These are phyloP conservation scores for Rhodotorula diobovata DNA, from an alignment of 768 basidiomycete species.

Conservation along the genomic window DNA sequence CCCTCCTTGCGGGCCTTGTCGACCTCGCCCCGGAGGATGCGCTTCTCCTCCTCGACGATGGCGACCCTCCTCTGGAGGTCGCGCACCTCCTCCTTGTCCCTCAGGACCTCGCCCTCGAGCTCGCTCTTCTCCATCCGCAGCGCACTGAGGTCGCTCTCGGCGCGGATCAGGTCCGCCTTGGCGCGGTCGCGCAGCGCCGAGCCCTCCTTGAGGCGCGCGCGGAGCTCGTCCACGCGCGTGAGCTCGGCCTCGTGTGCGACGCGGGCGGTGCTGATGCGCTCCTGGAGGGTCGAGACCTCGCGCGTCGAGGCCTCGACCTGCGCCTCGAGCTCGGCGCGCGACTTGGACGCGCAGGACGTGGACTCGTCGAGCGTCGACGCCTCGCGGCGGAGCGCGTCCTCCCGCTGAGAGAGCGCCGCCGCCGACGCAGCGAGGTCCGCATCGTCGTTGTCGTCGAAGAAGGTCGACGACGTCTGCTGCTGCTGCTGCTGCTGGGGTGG, in stretches of 20 bases:
- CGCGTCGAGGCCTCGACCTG: constrained; percentile 63
- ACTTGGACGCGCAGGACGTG: constrained; percentile 65
- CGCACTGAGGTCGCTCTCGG: constrained; percentile 88
- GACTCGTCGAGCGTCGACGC: constrained; percentile 52
- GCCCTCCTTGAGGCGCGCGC: constrained; percentile 64
- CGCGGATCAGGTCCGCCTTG: constrained; percentile 72
- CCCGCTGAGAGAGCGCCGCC: constrained; percentile 47
- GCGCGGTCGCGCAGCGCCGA: constrained; percentile 55
- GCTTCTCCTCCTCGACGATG: constrained; percentile 69
- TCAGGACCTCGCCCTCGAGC: constrained; percentile 73
- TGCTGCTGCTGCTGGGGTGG: background rate
- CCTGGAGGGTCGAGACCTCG: constrained; percentile 73
- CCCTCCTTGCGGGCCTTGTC: constrained; percentile 91
- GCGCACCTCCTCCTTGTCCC: constrained; percentile 91
- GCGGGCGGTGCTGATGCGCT: constrained; percentile 75
- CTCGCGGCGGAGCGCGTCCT: constrained; percentile 78
- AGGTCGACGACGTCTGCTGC: constrained; percentile 7
- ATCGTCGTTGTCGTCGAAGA: constrained; percentile 38
- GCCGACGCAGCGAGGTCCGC: constrained; percentile 19
- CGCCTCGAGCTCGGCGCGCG: constrained; percentile 64
- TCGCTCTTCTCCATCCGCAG: constrained; percentile 84
- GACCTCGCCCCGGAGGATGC: constrained; percentile 63
- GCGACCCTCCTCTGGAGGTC: constrained; percentile 78
- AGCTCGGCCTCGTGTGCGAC: constrained; percentile 81
- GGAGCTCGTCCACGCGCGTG: constrained; percentile 47